Evolutionary conservation across 306 rosid genomes (phyloP).

Genomic region (Erythrophleum fordii): DNA sequence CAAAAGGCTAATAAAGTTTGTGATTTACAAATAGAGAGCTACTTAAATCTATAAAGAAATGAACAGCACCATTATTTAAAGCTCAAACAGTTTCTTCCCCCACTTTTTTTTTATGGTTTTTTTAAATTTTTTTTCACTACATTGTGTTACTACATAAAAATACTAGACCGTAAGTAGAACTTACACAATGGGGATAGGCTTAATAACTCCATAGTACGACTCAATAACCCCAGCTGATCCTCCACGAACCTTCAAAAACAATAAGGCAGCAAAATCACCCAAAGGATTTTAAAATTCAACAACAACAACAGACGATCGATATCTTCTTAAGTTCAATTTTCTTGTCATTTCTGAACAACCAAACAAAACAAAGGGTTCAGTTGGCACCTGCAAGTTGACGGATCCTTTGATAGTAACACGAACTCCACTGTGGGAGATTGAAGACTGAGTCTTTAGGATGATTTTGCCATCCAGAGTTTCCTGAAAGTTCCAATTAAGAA

Average conservation of each 20-base stretch:
- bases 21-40: neutral
- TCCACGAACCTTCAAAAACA: constrained; percentile 76
- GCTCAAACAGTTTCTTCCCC: neutral
- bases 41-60: neutral
- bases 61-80: neutral
- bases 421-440: constrained; percentile 80
- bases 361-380: constrained; percentile 20
- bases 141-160: neutral
- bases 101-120: neutral
- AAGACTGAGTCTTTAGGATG: constrained; percentile 61
- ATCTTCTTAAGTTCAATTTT: constrained; percentile 12
- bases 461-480: constrained; percentile 78
- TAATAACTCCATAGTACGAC: constrained; percentile 63
- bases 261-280: constrained; percentile 28
- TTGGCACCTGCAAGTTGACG: constrained; percentile 77
- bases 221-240: constrained; percentile 78
- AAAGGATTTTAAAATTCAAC: neutral
- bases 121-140: neutral
- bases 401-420: constrained; percentile 75
- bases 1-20: neutral
- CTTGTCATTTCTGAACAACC: constrained; percentile 9
- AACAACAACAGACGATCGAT: neutral
- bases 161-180: constrained; percentile 30
- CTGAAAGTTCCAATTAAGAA: constrained; percentile 53
- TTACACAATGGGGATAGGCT: constrained; percentile 64